A percentile compares a stretch with the other conserved stretches of the same genome.
These are phyloP conservation scores for Aspergillus indologenus DNA, from an alignment of 495 filamentous ascomycete species.

Conservation along the genomic window DNA sequence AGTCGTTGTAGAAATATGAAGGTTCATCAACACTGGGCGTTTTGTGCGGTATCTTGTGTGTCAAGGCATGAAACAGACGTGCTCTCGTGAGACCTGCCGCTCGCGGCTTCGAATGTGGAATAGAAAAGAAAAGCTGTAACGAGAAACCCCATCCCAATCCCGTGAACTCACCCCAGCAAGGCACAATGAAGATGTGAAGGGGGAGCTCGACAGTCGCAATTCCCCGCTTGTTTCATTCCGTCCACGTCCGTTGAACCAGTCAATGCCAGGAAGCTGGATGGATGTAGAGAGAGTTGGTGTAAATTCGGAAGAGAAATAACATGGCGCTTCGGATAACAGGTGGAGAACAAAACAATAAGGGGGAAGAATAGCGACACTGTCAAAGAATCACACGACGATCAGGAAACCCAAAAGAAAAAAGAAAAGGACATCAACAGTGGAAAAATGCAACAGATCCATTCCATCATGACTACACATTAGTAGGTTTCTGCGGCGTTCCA, in stretches of 20 bases:
- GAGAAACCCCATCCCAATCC: conserved; percentile 14
- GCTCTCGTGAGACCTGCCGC: conserved; percentile 27
- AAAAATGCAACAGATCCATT: conserved; percentile 15
- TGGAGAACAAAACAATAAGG: conserved; percentile 2
- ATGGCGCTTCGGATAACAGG: conserved; percentile 11
- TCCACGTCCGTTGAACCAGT: conserved; percentile 1
- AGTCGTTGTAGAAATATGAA: conserved; percentile 15
- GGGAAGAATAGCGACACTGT: conserved; percentile 15
- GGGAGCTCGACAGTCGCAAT: background rate
- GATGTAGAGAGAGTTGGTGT: conserved; percentile 3
- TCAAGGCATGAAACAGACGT: conserved; percentile 28
- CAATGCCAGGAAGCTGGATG: background rate
- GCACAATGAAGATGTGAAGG: conserved; percentile 9
- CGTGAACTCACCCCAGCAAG: conserved; percentile 11
- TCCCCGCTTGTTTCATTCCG: conserved; percentile 3
- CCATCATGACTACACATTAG: conserved; percentile 27
- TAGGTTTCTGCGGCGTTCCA: conserved; percentile 28
- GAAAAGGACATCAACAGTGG: background rate
- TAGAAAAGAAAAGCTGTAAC: conserved; percentile 14
- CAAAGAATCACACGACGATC: conserved; percentile 25
- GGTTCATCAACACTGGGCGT: conserved; percentile 26
- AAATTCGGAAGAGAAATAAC: conserved; percentile 7
- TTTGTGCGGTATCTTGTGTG: conserved; percentile 27
- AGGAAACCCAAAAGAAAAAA: conserved; percentile 24
- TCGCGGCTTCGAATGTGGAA: conserved; percentile 19